Conservation (phyloP, 345 rosid genomes). For the Laguncularia racemosa region DNA sequence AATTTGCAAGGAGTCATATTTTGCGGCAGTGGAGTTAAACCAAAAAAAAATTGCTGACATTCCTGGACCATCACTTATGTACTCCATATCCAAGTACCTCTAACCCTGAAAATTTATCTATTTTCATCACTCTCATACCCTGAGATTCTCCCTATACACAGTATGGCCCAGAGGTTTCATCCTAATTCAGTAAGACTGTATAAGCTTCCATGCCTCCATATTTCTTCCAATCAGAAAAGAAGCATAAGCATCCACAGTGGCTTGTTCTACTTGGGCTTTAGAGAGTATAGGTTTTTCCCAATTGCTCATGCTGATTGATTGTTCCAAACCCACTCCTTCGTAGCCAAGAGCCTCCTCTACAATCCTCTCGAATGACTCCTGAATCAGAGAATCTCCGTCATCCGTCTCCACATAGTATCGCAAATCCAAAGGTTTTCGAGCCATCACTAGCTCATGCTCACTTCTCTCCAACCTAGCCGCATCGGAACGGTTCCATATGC, state of each 20-base stretch:
- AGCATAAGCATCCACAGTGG: constrained; percentile 19
- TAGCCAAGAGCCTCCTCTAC: constrained; percentile 24
- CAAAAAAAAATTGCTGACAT: too few relatives aligned
- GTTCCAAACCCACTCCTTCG: constrained; percentile 15
- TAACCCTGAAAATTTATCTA: too few relatives aligned
- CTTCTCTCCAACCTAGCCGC: constrained; percentile 6
- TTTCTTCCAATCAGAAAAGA: constrained; percentile 14
- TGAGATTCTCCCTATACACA: too few relatives aligned
- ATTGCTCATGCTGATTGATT: constrained; percentile 19
- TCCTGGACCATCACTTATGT: too few relatives aligned
- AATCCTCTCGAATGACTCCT: constrained; percentile 18
- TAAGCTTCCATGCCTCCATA: background rate
- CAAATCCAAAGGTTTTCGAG: constrained; percentile 19
- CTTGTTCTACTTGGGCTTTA: constrained; percentile 22
- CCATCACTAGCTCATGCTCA: constrained; percentile 9
- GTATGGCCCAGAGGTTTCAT: too few relatives aligned
- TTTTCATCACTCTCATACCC: too few relatives aligned
- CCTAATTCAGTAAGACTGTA: too few relatives aligned
- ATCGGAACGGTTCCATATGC: constrained; percentile 15
- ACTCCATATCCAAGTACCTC: too few relatives aligned
- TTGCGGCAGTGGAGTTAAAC: too few relatives aligned
- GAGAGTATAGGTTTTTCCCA: constrained; percentile 21
- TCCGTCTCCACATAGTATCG: constrained; percentile 13
- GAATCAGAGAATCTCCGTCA: background rate
- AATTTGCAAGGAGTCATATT: too few relatives aligned